Evolutionary conservation across 78 protist species (phyloP).

Genomic region (Dictyostelium brefeldianum): DNA sequence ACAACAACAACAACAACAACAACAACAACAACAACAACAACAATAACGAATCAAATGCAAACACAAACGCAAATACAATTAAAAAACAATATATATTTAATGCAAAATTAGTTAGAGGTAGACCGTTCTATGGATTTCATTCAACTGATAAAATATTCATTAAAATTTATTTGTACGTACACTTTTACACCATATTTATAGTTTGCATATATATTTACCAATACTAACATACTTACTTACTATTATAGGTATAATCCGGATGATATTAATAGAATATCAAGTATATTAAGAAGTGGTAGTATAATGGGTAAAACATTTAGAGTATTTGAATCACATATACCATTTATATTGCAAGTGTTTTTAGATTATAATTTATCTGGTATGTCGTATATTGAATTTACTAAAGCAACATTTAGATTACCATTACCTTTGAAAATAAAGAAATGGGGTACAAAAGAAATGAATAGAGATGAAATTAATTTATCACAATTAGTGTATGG

Average conservation of each 20-base stretch:
- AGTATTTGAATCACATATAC: conserved; percentile 93
- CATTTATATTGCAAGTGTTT: conserved; percentile 87
- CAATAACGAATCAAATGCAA: background rate
- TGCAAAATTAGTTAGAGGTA: conserved; percentile 66
- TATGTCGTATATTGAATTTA: conserved; percentile 74
- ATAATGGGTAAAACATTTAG: conserved; percentile 33
- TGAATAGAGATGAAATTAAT: background rate
- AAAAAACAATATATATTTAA: conserved; percentile 57
- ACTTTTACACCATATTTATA: background rate
- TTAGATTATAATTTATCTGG: conserved; percentile 92
- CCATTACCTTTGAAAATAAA: conserved; percentile 57
- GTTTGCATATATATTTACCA: background rate
- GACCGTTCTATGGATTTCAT: conserved; percentile 93
- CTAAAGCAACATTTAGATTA: conserved; percentile 23
- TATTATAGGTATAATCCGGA: conserved; percentile 76
- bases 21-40: background rate
- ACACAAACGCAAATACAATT: background rate
- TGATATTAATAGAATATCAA: conserved; percentile 10
- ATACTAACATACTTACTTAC: background rate
- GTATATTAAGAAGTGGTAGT: conserved; percentile 83
- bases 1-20: conserved; percentile 3
- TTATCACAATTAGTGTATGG: too few relatives aligned
- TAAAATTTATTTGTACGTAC: conserved; percentile 74
- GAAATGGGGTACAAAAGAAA: conserved; percentile 32
- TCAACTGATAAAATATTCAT: conserved; percentile 78